Evolutionary conservation across 2,329 filamentous ascomycete species (phyloP), one percentile per base, ranked within the genome.

Genomic region (Hirsutella thompsonii): DNA sequence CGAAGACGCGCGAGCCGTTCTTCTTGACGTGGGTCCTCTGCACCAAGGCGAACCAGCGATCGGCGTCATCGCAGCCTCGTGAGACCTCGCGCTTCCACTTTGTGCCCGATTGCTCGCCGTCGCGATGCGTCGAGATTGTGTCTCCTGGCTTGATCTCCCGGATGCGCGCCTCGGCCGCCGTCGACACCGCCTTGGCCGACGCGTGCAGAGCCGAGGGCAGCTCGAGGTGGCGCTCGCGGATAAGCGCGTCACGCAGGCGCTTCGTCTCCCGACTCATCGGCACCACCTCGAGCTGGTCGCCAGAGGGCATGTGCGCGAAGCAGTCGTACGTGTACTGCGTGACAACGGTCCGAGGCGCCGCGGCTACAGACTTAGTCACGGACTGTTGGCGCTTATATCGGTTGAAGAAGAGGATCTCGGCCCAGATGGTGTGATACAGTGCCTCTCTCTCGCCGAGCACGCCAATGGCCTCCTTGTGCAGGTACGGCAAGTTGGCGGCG

Each of bases 11-110:
- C 14, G 46, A 47, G 0, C 67, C 64, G 10, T 54, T 49, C 4
- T 54, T 47, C 2, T 53, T 51, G 1, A 55, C 40, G 8, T 69
- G 61, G 0, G 81, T 60, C 2, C 58, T 59, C 42, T 85, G 81
- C 0, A 92, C 78, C 21, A 82, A 76, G 0, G 76, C 81, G 51
- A 82, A 81, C 81, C 83, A 89, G 1, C 72, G 61, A n/a, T 69
- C 57, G 16, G 70, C 62, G 10, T 68, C 58, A 2, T 52, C 46
- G 32, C 63, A 62, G 35, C 65, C 63, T 16, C 63, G 56, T 1
- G 67, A 61, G 0, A 59, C 51, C 16, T 69, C 64, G 1, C 66
- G 62, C 37, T 67, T 69, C 83, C 82, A 87, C 2, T 59, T 49
- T 0, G 75, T 74, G 1, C 62, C 58, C 0, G 67, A 63, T 1